phyloP scores from a whole-genome alignment of 2,329 filamentous ascomycete species.

The Shiraia sp. region DNA sequence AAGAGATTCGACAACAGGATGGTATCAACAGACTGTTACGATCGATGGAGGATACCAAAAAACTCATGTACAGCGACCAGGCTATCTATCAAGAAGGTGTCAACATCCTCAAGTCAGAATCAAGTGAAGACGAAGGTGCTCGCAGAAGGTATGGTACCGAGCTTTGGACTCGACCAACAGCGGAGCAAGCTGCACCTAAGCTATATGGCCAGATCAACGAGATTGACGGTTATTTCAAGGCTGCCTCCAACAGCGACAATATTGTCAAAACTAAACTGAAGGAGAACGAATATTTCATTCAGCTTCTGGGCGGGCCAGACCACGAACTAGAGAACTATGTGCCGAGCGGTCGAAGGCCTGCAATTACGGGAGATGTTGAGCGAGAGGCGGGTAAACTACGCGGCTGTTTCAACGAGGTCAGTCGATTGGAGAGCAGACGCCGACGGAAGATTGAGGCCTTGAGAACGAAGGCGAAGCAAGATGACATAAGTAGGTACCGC shows the following conservation, averaged over 20 bases:
- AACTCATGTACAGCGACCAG: conserved; percentile 79
- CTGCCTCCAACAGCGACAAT: conserved; percentile 67
- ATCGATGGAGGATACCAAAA: conserved; percentile 86
- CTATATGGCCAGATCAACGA: conserved; percentile 76
- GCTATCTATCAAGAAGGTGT: conserved; percentile 82
- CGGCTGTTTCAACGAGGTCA: conserved; percentile 81
- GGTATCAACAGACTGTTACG: conserved; percentile 76
- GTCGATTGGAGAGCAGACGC: conserved; percentile 78
- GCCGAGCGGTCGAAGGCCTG: conserved; percentile 77
- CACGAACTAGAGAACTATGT: conserved; percentile 85
- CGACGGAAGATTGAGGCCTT: conserved; percentile 78
- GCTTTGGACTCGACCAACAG: conserved; percentile 74
- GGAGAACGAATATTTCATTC: conserved; percentile 73
- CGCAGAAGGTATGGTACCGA: conserved; percentile 83
- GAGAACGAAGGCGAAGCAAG: conserved; percentile 76
- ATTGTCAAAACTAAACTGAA: conserved; percentile 78
- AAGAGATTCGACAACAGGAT: conserved; percentile 90
- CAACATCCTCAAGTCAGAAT: conserved; percentile 75
- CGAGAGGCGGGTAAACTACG: conserved; percentile 76
- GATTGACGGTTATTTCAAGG: conserved; percentile 84
- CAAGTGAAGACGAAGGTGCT: conserved; percentile 78
- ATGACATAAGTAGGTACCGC: conserved; percentile 73
- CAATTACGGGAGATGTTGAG: conserved; percentile 80
- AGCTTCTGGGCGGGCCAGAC: conserved; percentile 77
- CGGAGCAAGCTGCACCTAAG: conserved; percentile 70